Conservation (phyloP, 768 basidiomycete species). For the Saitozyma sp. region DNA sequence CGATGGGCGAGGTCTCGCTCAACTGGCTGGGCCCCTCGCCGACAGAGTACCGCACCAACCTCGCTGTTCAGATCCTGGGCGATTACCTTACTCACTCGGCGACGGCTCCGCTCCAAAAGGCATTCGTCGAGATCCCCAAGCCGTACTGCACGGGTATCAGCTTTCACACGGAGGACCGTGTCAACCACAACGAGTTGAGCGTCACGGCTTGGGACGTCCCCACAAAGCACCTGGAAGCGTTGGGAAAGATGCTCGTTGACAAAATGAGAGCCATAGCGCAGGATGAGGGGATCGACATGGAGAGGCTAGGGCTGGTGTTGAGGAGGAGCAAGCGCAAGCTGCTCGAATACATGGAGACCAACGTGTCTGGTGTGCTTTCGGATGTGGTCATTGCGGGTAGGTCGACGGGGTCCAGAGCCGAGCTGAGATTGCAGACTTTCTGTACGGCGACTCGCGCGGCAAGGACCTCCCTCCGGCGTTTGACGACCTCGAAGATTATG, state of each 20-base stretch:
- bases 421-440: conserved; percentile 60
- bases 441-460: conserved; percentile 82
- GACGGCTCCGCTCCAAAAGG: conserved; percentile 62
- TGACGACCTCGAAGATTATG: conserved; percentile 75
- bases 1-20: conserved; percentile 77
- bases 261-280: conserved; percentile 69
- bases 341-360: conserved; percentile 47
- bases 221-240: conserved; percentile 69
- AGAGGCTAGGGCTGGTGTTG: conserved; percentile 81
- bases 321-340: conserved; percentile 83
- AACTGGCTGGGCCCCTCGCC: conserved; percentile 69
- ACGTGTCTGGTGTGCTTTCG: conserved; percentile 36
- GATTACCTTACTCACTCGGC: conserved; percentile 76
- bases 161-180: conserved; percentile 73
- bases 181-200: conserved; percentile 69
- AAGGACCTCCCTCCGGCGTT: conserved; percentile 71
- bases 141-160: conserved; percentile 81
- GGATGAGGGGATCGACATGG: conserved; percentile 78
- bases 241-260: conserved; percentile 66
- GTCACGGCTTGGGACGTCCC: conserved; percentile 84
- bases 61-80: conserved; percentile 84
- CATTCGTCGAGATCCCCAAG: conserved; percentile 85
- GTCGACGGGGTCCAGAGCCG: conserved; percentile 6
- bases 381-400: conserved; percentile 47
- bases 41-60: conserved; percentile 26